Base-by-base conservation (phyloP, 2,329 filamentous ascomycete genomes). In the Apiospora malaysiana region DNA sequence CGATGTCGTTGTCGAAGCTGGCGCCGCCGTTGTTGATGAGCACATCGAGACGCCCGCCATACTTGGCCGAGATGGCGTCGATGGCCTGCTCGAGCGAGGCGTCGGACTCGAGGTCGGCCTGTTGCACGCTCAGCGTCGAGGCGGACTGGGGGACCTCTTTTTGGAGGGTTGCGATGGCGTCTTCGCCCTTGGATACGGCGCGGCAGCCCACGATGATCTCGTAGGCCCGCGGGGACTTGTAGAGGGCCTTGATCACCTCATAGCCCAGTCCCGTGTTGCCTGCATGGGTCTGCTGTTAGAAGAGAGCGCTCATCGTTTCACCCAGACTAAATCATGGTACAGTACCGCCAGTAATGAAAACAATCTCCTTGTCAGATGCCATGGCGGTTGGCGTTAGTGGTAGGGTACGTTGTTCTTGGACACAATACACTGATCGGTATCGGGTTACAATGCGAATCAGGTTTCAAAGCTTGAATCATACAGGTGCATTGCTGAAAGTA, bases 221-320 rank as follows among this genome's bases (percentile, higher is more conserved):
- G 77, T 91, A 91, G 10, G 79, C 80, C 0, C 77, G 42, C 32
- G 72, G 69, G 0, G 89, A 88, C 14, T 79, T 73, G 63, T 83
- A 80, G 0, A 92, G 80, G 0, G 87, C 85, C 72, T 86, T 89
- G 68, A 90, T 85, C 9, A 82, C 84, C 73, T 91, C 85, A 47
- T 85, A 86, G 2, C 90, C 90, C 25, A 92, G 84, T 21, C 89
- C 89, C 0, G 85, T 90, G 74, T 90, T 91, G 72, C 83, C 89
- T 46, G 32, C 21, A 9, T 14, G 32, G 16, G 1, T 16, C 21
- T 37, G 7, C 10, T 14, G 90, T 89, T 1, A 89, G 91, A 73
- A 85, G 59, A 91, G 78, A n/a, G 90, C 77, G 71, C 4, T 88
- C 68, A n/a, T 71, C 73, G 25, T 27, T 10, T 46, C 9, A 12